Conservation (phyloP, 2,329 filamentous ascomycete species). For the Plenodomus tracheiphilus region DNA sequence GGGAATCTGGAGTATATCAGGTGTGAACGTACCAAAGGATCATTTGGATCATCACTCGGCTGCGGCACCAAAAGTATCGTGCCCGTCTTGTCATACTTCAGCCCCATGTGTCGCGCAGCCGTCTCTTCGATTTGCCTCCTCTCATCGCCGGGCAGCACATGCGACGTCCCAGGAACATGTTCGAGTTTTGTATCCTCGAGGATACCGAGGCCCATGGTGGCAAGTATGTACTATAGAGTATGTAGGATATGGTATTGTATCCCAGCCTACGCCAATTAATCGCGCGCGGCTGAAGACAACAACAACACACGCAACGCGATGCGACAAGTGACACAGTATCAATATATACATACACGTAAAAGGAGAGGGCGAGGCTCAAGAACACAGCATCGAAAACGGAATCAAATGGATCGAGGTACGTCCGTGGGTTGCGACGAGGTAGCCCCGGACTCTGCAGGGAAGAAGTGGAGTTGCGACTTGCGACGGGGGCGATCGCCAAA, state of each 20-base stretch:
- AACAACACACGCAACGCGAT: no score
- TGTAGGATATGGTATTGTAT: not conserved
- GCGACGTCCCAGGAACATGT: slow-evolving; percentile 66
- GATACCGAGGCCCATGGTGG: slow-evolving; percentile 70
- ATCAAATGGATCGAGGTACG: not conserved
- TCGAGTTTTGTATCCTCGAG: slow-evolving; percentile 68
- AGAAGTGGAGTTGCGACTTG: not conserved
- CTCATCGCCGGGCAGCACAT: slow-evolving; percentile 40
- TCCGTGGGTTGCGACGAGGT: not conserved
- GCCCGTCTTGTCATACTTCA: slow-evolving; percentile 75
- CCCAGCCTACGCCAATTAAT: no score
- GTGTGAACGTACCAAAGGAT: slow-evolving; percentile 70
- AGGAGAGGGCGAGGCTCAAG: not conserved
- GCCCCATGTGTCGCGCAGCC: slow-evolving; percentile 43
- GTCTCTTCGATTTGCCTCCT: slow-evolving; percentile 32
- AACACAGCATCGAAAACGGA: not conserved
- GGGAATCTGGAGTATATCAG: no score
- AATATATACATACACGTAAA: no score
- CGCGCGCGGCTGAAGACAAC: not conserved
- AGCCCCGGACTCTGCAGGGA: not conserved
- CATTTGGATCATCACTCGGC: slow-evolving; percentile 87
- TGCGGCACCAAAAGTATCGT: slow-evolving; percentile 85
- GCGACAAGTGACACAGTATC: no score
- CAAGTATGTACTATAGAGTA: not conserved
- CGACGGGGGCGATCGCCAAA: not conserved